Conservation (phyloP, 352 stramenopile species). For the Phytopythium oedochilum region DNA sequence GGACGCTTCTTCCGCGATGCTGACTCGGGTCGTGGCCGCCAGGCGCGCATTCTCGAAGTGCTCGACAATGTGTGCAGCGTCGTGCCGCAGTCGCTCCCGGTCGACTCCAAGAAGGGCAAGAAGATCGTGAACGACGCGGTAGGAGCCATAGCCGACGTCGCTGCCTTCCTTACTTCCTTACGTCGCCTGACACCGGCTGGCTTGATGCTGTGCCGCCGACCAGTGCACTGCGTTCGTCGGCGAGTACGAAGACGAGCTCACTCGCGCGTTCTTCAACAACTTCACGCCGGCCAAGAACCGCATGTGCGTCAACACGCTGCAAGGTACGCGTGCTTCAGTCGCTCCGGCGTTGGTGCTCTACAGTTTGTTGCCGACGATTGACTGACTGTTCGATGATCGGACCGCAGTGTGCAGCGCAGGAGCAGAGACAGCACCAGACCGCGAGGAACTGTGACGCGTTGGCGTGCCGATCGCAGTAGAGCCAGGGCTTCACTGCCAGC, state of each 20-base stretch:
- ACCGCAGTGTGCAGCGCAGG: not conserved
- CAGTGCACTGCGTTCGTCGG: conserved; percentile 78
- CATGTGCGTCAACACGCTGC: conserved; percentile 43
- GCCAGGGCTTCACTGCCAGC: no score
- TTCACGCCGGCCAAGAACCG: conserved; percentile 57
- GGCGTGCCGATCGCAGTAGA: not conserved
- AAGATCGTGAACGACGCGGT: conserved; percentile 59
- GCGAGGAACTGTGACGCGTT: not conserved
- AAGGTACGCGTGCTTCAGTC: conserved; percentile 31
- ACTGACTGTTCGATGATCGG: not conserved
- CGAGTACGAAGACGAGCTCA: conserved; percentile 79
- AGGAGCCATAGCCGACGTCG: not conserved
- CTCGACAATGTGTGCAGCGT: conserved; percentile 65
- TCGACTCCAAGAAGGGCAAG: conserved; percentile 41
- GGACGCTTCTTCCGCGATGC: not conserved
- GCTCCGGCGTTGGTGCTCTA: no score
- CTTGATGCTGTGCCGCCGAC: not conserved
- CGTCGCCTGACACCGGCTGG: not conserved
- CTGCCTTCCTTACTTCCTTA: not conserved
- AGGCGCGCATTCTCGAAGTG: conserved; percentile 83
- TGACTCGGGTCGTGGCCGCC: not conserved
- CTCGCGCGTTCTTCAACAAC: conserved; percentile 70
- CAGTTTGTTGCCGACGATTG: not conserved
- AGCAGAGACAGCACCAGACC: not conserved
- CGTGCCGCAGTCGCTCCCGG: conserved; percentile 34